Percentiles rank a stretch among this genome's conserved stretches.
These are phyloP conservation scores for Punctularia strigosozonata DNA, from an alignment of 768 basidiomycete species.

Conservation along the genomic window DNA sequence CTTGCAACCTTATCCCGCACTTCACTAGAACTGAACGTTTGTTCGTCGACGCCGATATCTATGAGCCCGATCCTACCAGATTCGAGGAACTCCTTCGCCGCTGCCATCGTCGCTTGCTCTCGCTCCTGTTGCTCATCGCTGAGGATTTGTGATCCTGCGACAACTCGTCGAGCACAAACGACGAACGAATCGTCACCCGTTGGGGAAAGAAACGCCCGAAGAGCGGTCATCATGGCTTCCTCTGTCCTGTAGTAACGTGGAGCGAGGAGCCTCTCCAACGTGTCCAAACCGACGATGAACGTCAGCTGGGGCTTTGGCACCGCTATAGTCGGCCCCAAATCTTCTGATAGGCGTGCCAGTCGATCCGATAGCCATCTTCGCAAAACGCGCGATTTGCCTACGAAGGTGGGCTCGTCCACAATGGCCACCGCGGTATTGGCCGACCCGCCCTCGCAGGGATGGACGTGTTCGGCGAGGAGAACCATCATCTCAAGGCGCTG, in stretches of 20 bases:
- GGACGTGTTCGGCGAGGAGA: slow-evolving; percentile 43
- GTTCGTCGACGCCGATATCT: slow-evolving; percentile 45
- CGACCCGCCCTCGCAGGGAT: not conserved
- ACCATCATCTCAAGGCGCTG: slow-evolving; percentile 85
- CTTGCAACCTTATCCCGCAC: slow-evolving; percentile 36
- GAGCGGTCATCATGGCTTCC: slow-evolving; percentile 39
- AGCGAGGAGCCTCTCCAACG: slow-evolving; percentile 68
- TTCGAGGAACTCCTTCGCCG: slow-evolving; percentile 38
- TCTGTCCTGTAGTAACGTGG: slow-evolving; percentile 57
- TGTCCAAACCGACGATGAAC: slow-evolving; percentile 78
- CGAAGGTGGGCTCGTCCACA: slow-evolving; percentile 82
- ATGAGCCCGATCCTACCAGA: slow-evolving; percentile 43
- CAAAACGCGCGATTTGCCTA: slow-evolving; percentile 60
- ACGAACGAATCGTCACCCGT: slow-evolving; percentile 46
- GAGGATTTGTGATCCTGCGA: no score
- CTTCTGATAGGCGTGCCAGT: slow-evolving; percentile 12
- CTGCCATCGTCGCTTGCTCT: slow-evolving; percentile 15
- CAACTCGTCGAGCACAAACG: slow-evolving; percentile 49
- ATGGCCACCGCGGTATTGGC: slow-evolving; percentile 65
- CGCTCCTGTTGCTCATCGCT: slow-evolving; percentile 16
- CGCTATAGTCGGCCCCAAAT: not conserved
- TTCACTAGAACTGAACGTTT: slow-evolving; percentile 56
- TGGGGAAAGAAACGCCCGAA: slow-evolving; percentile 48
- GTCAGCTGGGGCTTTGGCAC: slow-evolving; percentile 31
- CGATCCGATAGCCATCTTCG: slow-evolving; percentile 34